phyloP scores from a whole-genome alignment of 306 rosid species.

The Prunus fruticosa region DNA sequence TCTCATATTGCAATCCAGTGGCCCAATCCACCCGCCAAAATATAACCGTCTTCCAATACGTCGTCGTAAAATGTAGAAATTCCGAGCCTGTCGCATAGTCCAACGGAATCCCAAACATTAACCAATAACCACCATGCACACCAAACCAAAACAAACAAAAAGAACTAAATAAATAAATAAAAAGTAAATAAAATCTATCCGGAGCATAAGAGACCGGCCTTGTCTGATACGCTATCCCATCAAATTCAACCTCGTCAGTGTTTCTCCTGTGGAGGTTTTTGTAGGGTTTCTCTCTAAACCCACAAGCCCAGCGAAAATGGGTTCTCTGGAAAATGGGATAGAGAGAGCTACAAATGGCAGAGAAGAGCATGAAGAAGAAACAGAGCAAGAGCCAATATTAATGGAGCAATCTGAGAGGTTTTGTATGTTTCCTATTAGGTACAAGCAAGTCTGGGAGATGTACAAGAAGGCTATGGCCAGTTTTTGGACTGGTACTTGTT shows the following conservation, averaged over 20 bases:
- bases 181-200: background rate
- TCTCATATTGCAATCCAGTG: background rate
- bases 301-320: slow-evolving; percentile 28
- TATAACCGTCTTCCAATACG: background rate
- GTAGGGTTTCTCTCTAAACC: slow-evolving; percentile 24
- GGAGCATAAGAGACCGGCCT: slow-evolving; percentile 1
- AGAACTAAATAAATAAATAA: background rate
- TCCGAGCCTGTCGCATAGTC: background rate
- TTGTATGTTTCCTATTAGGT: slow-evolving; percentile 79
- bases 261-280: slow-evolving; percentile 9
- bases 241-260: background rate
- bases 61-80: background rate
- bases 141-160: background rate
- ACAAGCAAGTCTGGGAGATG: slow-evolving; percentile 87
- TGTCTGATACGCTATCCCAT: slow-evolving; percentile 2
- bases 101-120: background rate
- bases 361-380: slow-evolving; percentile 4
- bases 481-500: slow-evolving; percentile 83
- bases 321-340: slow-evolving; percentile 45
- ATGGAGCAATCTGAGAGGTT: slow-evolving; percentile 73
- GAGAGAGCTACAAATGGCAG: slow-evolving; percentile 5
- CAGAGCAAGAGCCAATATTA: slow-evolving; percentile 59
- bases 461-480: slow-evolving; percentile 93
- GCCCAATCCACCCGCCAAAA: background rate
- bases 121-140: background rate